Evolutionary conservation across 345 rosid species (phyloP).

Genomic region (Rhodomyrtus tomentosa): DNA sequence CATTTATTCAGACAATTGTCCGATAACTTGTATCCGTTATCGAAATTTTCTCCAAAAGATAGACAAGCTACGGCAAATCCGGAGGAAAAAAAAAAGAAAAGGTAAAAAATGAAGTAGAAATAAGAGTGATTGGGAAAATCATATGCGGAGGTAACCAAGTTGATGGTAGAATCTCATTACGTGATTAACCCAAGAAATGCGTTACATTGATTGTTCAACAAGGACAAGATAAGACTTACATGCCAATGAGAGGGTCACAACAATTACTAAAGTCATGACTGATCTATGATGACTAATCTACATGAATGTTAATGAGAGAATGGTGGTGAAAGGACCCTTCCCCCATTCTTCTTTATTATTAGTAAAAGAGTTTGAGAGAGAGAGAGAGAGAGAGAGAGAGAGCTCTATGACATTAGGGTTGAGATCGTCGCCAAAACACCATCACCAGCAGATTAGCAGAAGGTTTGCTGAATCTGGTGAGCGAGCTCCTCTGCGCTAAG

Average conservation of each 20-base stretch:
- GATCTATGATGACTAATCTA: background rate
- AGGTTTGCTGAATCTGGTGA: slow-evolving; percentile 77
- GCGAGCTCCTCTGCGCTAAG: slow-evolving; percentile 95
- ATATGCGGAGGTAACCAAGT: background rate
- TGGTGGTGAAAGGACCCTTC: background rate
- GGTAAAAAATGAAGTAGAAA: background rate
- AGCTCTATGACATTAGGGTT: background rate
- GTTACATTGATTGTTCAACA: background rate
- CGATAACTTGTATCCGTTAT: background rate
- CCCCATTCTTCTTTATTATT: background rate
- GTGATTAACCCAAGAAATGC: background rate
- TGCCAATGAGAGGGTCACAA: background rate
- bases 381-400: background rate
- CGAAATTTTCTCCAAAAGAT: background rate
- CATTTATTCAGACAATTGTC: background rate
- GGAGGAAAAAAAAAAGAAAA: background rate
- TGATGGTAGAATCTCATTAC: background rate
- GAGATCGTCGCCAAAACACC: background rate
- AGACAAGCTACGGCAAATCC: background rate
- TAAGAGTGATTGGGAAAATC: background rate
- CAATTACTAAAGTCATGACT: background rate
- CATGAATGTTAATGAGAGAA: background rate
- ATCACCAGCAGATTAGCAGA: slow-evolving; percentile 21
- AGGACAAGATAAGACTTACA: background rate
- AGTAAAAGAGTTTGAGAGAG: background rate